Conservation (phyloP, 768 basidiomycete species). For the Suillus brevipes region DNA sequence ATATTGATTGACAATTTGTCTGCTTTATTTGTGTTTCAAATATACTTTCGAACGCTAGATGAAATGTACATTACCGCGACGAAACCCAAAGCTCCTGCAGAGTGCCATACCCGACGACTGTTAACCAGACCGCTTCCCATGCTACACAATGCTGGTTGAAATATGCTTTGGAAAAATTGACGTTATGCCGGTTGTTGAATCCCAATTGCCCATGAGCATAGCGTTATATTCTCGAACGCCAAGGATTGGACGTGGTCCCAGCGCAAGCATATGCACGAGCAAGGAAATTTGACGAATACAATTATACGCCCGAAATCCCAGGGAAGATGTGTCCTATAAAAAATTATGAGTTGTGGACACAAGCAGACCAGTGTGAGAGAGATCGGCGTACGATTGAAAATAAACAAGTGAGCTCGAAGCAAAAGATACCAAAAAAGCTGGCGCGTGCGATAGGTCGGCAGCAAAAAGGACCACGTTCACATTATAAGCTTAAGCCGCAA, state of each 20-base stretch:
- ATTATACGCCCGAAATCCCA: background rate
- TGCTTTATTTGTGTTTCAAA: background rate
- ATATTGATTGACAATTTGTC: background rate
- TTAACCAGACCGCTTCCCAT: background rate
- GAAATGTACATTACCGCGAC: background rate
- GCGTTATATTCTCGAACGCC: background rate
- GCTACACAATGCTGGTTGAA: background rate
- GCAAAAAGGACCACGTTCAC: background rate
- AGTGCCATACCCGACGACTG: background rate
- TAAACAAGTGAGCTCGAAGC: background rate
- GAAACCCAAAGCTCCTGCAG: background rate
- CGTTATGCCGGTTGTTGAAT: background rate
- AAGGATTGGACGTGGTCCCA: background rate
- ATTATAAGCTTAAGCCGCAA: background rate
- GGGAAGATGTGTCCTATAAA: background rate
- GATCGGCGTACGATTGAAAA: background rate
- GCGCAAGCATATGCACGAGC: background rate
- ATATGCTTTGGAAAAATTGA: background rate
- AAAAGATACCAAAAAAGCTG: background rate
- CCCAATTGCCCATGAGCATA: no score
- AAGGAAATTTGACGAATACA: background rate
- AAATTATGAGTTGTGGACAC: background rate
- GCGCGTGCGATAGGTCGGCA: background rate
- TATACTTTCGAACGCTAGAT: background rate
- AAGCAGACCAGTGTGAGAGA: background rate